These are phyloP conservation scores for Cercospora nicotianae DNA, from an alignment of 2,329 filamentous ascomycete species.

Conservation along the genomic window DNA sequence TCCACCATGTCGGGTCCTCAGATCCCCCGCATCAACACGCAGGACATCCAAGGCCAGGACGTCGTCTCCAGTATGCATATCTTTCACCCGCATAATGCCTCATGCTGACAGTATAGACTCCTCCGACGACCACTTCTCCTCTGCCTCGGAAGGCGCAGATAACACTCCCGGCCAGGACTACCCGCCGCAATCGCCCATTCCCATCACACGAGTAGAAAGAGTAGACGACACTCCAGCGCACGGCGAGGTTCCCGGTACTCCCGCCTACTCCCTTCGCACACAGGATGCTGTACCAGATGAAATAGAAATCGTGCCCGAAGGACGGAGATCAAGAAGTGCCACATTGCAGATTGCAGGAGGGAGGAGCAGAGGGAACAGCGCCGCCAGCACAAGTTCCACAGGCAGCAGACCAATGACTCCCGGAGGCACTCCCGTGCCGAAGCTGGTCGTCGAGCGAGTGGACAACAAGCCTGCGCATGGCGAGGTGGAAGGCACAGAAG, in stretches of 20 bases:
- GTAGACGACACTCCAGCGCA: constrained; percentile 60
- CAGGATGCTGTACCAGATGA: constrained; percentile 65
- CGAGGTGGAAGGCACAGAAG: constrained; percentile 61
- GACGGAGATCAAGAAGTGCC: constrained; percentile 44
- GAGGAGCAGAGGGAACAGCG: constrained; percentile 34
- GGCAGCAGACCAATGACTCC: constrained; percentile 50
- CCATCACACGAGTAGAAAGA: constrained; percentile 62
- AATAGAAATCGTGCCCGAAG: constrained; percentile 56
- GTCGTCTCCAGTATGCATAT: constrained; percentile 21
- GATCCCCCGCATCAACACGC: constrained; percentile 35
- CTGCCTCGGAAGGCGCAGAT: constrained; percentile 58
- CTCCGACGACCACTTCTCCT: constrained; percentile 62
- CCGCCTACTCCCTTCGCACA: constrained; percentile 58
- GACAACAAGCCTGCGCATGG: constrained; percentile 59
- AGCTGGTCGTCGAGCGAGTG: constrained; percentile 62
- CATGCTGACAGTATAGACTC: constrained; percentile 36
- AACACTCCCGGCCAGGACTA: constrained; percentile 34
- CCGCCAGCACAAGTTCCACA: constrained; percentile 40
- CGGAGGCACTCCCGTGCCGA: constrained; percentile 56
- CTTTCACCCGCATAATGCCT: constrained; percentile 25
- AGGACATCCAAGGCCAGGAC: constrained; percentile 31
- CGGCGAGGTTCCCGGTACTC: constrained; percentile 63
- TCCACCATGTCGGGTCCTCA: constrained; percentile 33
- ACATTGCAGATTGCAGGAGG: constrained; percentile 35
- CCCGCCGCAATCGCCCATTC: constrained; percentile 48